Base-by-base conservation (phyloP, 2,329 filamentous ascomycete genomes). In the Phialemonium atrogriseum region DNA sequence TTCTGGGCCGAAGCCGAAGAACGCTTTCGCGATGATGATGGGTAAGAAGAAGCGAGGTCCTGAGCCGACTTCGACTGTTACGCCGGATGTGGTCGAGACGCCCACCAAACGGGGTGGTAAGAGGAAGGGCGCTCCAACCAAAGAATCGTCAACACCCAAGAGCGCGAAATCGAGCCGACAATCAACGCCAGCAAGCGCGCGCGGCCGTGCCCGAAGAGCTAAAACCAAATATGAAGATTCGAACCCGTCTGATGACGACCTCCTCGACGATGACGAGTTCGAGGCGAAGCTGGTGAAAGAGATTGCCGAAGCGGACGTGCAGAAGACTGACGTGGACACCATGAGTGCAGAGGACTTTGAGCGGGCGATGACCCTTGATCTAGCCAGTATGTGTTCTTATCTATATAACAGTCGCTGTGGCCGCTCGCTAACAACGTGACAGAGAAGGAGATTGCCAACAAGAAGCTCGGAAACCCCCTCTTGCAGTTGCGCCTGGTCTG, bases 401-500 rank as follows among this genome's bases (percentile, higher is more conserved):
- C 6, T 16, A 11, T 2, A 4, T 7, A 12, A 7, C 10, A 5
- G 2, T n/a, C 4, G 2, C 9, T 2, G 1, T 10, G 15, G 10
- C 13, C 8, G n/a, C n/a, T n/a, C 6, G 11, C 56, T 63, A 49
- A 65, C 44, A n/a, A 40, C 18, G 0, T 10, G 12, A 10, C 48
- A 77, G 77, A 89, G 53, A 80, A 84, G 33, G 85, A 95, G 53
- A 84, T 96, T n/a, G 68, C 78, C 4, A 74, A 76, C 25, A 96
- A 96, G 62, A 95, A 94, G 49, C 68, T 96, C 2, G 88, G 91
- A 27, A 98, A 98, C 44, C 84, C 87, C 0, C 61, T 96, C 13
- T 86, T 94, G 68, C 91, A 98, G 52, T 74, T 94, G 4, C 82
- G 91, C 0, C 71, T 95, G 0, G 86, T 85, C 9, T 96, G 91